These are phyloP conservation scores for Candida hispaniensis DNA, from an alignment of 805 yeast genomes.

Conservation along the genomic window DNA sequence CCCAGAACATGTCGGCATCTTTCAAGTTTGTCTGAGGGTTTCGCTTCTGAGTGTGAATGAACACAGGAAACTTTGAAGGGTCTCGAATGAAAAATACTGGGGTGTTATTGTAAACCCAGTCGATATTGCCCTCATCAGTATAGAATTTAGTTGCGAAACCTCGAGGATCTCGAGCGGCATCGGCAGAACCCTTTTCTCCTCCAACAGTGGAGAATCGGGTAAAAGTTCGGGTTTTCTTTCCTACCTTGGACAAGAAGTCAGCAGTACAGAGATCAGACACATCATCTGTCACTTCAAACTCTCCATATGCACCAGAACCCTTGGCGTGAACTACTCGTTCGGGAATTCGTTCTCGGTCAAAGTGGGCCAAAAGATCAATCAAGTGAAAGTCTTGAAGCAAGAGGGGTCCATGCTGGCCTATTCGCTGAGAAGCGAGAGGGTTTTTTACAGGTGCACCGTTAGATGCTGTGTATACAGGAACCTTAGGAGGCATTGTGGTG, in stretches of 20 bases:
- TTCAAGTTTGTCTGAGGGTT: conserved; percentile 51
- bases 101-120: conserved; percentile 66
- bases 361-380: conserved; percentile 46
- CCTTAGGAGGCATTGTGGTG: too few species aligned
- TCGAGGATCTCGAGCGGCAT: conserved; percentile 58
- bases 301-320: conserved; percentile 54
- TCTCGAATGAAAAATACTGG: conserved; percentile 57
- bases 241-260: conserved; percentile 54
- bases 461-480: conserved; percentile 35
- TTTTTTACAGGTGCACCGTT: conserved; percentile 47
- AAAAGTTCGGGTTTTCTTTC: conserved; percentile 64
- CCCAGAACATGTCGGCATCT: conserved; percentile 50
- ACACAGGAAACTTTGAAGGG: conserved; percentile 52
- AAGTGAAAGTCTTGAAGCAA: conserved; percentile 49
- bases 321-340: conserved; percentile 61
- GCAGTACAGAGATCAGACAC: conserved; percentile 39
- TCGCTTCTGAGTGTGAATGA: conserved; percentile 62
- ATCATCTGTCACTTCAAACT: conserved; percentile 49
- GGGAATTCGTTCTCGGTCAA: conserved; percentile 54
- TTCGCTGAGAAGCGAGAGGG: conserved; percentile 44
- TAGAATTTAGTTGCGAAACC: conserved; percentile 56
- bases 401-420: conserved; percentile 48
- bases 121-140: conserved; percentile 58
- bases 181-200: conserved; percentile 58
- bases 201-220: conserved; percentile 57